Evolutionary conservation across 2,329 filamentous ascomycete species (phyloP).

Genomic region (Colletotrichum siamense): DNA sequence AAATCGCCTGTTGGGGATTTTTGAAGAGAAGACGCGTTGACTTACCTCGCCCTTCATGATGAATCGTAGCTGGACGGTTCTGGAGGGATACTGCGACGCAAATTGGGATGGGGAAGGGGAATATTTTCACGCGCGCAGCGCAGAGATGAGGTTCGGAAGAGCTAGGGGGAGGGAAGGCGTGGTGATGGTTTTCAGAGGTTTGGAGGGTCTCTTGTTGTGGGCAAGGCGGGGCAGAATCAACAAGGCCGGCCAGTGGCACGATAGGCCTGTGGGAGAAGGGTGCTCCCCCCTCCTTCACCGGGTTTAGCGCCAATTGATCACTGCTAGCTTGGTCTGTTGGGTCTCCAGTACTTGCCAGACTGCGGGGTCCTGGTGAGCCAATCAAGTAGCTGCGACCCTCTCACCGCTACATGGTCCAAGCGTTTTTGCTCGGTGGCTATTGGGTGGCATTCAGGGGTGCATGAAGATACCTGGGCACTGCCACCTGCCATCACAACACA

Average conservation of each 20-base stretch:
- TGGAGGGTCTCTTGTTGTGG: conserved; percentile 32
- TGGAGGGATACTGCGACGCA: conserved; percentile 24
- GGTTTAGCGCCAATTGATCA: conserved; percentile 13
- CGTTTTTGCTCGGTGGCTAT: conserved; percentile 1
- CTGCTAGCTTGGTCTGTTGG: conserved; percentile 11
- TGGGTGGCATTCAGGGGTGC: conserved; percentile 20
- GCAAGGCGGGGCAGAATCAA: conserved; percentile 31
- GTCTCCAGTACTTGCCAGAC: neutral
- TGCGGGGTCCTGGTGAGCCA: neutral
- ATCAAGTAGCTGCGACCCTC: conserved; percentile 20
- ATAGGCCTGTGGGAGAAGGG: conserved; percentile 16
- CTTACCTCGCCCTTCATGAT: conserved; percentile 65
- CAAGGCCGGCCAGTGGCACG: conserved; percentile 19
- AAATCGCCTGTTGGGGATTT: neutral
- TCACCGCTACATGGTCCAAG: conserved; percentile 29
- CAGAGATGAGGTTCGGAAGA: conserved; percentile 29
- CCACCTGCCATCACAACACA: conserved; percentile 9
- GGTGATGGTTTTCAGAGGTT: conserved; percentile 39
- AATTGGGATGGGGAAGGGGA: conserved; percentile 25
- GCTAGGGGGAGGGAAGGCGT: conserved; percentile 29
- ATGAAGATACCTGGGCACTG: conserved; percentile 14
- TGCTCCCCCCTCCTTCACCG: conserved; percentile 6
- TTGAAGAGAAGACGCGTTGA: conserved; percentile 19
- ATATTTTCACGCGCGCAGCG: conserved; percentile 40
- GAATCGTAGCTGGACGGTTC: conserved; percentile 26